Evolutionary conservation across 345 rosid genomes (phyloP), one percentile per base, ranked within the genome.

Genomic region (Aethionema arabicum): DNA sequence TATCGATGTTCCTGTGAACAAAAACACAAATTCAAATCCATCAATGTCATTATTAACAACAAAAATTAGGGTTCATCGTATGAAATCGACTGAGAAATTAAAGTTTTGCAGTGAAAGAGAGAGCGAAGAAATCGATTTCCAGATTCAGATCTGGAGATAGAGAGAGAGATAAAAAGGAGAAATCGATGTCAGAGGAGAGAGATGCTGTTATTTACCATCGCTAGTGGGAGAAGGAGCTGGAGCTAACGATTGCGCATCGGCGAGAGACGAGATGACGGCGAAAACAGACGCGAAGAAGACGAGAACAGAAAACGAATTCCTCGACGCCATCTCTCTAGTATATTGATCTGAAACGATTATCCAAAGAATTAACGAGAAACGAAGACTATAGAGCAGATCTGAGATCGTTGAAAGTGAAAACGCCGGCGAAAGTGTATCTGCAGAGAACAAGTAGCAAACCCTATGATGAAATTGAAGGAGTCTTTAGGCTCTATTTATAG

Each of bases 141-240:
- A 65, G 61, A 12, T 44, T 47, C 63, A 72, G 76, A 66, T 72
- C 76, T 72, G 47, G 3, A 11, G 59, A 41, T 48, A 0, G 8
- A 66, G 38, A 42, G 29, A 36, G 43, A 57, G 38, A 56, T 12
- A 35, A 37, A 42, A 60, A 53, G 54, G 31, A 45, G 39, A 55
- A 66, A 66, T 11, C 38, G 49, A n/a, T 6, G 11, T 10, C 11
- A 27, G 7, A 44, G 51, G 12, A 9, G 12, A 21, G n/a, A 27
- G 11, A 37, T 32, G 11, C 8, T 11, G 54, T 38, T 27, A 30
- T 44, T 67, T 56, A 86, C 93, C 93, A 42, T 86, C 89, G 63
- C 82, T 80, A 15, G 88, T 65, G 32, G 90, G 87, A 57, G 91
- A 62, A 29, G 93, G 93, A 58, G 87, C 84, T 8, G 82, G 73